These are phyloP conservation scores for Geoglossum cookeanum DNA, from an alignment of 2,329 filamentous ascomycete genomes.

Conservation along the genomic window DNA sequence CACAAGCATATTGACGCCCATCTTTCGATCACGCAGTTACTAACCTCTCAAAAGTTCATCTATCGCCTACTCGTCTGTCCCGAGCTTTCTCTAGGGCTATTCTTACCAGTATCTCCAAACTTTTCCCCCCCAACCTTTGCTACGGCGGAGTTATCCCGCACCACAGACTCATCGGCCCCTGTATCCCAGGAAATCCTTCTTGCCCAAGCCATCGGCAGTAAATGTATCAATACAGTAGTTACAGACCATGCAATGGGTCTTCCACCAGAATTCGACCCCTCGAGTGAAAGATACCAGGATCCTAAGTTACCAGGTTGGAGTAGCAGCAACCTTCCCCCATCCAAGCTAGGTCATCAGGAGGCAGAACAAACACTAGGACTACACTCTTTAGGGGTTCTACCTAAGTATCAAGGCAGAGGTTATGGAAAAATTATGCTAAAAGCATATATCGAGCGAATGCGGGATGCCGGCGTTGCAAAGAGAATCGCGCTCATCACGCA, in stretches of 20 bases:
- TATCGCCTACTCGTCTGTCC: conserved; percentile 59
- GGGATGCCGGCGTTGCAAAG: conserved; percentile 48
- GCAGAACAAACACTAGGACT: conserved; percentile 56
- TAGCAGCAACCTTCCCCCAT: background rate
- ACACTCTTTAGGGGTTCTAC: conserved; percentile 66
- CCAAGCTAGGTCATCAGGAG: conserved; percentile 46
- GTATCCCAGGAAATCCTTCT: conserved; percentile 41
- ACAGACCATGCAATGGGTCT: conserved; percentile 61
- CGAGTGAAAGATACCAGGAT: conserved; percentile 20
- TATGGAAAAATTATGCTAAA: conserved; percentile 56
- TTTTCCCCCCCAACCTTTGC: conserved; percentile 28
- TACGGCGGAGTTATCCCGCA: conserved; percentile 11
- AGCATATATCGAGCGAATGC: conserved; percentile 60
- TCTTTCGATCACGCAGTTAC: background rate
- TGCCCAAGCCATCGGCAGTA: conserved; percentile 60
- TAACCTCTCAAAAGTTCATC: conserved; percentile 35
- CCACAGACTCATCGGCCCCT: background rate
- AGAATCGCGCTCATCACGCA: conserved; percentile 60
- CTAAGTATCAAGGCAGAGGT: conserved; percentile 53
- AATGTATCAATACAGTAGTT: conserved; percentile 41
- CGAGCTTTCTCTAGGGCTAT: conserved; percentile 62
- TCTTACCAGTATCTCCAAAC: conserved; percentile 40
- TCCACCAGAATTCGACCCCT: conserved; percentile 23
- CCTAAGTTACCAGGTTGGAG: conserved; percentile 13
- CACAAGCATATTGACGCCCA: background rate